These are phyloP conservation scores for Licmophora abbreviata DNA, from an alignment of 108 stramenopile genomes.

Conservation along the genomic window DNA sequence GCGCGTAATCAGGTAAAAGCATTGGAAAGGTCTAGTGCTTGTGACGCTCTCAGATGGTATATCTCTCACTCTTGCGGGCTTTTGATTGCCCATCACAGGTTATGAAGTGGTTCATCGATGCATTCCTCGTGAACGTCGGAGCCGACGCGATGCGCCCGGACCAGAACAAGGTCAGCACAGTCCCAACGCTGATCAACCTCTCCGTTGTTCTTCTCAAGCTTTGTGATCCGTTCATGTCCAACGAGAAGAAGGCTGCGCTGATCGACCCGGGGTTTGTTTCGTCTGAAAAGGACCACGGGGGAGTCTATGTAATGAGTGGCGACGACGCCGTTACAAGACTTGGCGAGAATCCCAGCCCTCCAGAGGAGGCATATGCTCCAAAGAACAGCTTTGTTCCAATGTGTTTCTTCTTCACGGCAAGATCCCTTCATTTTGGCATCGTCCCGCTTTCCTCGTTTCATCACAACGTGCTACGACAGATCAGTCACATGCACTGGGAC, in stretches of 20 bases:
- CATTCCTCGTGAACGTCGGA: conserved; percentile 62
- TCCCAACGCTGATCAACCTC: conserved; percentile 49
- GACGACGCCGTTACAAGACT: conserved; percentile 67
- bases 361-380: conserved; percentile 33
- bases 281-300: conserved; percentile 45
- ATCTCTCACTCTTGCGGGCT: neutral
- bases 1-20: conserved; percentile 29
- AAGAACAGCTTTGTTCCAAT: conserved; percentile 82
- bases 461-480: conserved; percentile 44
- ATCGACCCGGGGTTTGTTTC: conserved; percentile 72
- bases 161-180: conserved; percentile 55
- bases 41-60: neutral
- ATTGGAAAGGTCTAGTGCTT: too few species aligned
- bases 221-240: conserved; percentile 69
- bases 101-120: conserved; percentile 77
- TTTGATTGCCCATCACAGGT: conserved; percentile 12
- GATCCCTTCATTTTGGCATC: conserved; percentile 61
- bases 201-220: conserved; percentile 63
- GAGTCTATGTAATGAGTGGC: conserved; percentile 55
- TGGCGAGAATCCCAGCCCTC: conserved; percentile 27
- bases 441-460: conserved; percentile 43
- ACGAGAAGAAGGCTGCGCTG: conserved; percentile 47
- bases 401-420: conserved; percentile 75
- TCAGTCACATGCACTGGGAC: conserved; percentile 51
- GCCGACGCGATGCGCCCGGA: conserved; percentile 71